Evolutionary conservation across 2,329 filamentous ascomycete species (phyloP), one percentile per base, ranked within the genome.

Genomic region (Colletotrichum sp.): DNA sequence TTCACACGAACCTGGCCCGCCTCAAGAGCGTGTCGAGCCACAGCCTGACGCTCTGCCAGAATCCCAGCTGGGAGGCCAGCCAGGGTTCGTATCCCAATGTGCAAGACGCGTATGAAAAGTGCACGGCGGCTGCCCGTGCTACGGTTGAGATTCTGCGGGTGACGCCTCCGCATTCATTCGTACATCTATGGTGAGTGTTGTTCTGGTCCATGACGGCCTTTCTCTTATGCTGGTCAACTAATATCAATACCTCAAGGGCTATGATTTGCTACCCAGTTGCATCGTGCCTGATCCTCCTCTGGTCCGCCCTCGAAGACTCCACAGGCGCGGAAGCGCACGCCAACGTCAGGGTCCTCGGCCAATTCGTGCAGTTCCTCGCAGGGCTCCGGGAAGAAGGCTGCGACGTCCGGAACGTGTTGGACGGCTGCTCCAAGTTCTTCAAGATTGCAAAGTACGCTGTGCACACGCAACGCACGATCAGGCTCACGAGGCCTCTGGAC

Each of bases 381-480:
- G 70, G 74, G 44, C 30, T 70, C 21, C 44, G 52, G n/a, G 66
- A 74, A n/a, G 74, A 70, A 44, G 71, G 73, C 18, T 72, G 63
- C 32, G 69, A 75, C n/a, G 15, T 72, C 8, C 39, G 21, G 16
- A 59, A 24, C n/a, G 24, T 72, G 24, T 16, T 75, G 39, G 69
- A 75, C 16, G 73, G 73, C 63, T 72, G 69, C 57, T 75, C 63
- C 8, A 72, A 68, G 63, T 66, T 75, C n/a, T 62, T 72, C 63
- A 75, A 72, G 26, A 62, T 75, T 34, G 73, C 63, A 28, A 75
- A 72, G 44, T 75, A 75, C 39, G 63, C 34, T 63, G 73, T 75
- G 8, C 63, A 75, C 8, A 72, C 73, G 9, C 73, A 64, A 52
- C 39, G 73, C 36, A 57, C 32, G 1, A 64, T 72, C 30, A 24